A percentile compares a stretch with the other conserved stretches of the same genome.
Conservation (phyloP, 768 basidiomycete genomes). For the Nevesoporus exiguus region DNA sequence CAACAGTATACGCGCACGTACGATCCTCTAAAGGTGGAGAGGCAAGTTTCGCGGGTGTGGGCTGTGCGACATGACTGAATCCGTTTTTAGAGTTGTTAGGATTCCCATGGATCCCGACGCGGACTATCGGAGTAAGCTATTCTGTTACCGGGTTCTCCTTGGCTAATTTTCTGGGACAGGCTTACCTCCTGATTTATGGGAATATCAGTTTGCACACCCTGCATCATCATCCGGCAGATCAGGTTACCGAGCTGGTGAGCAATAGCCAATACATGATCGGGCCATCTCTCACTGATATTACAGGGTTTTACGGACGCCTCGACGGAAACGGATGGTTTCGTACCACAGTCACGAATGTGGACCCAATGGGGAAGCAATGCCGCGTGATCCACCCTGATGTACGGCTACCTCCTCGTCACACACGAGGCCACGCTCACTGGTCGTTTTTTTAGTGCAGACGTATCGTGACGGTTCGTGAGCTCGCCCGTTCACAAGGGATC, state of each 20-base stretch:
- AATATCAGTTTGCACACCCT: slow-evolving; percentile 63
- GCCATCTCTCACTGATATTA: slow-evolving; percentile 4
- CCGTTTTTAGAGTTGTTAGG: slow-evolving; percentile 46
- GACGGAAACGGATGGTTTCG: slow-evolving; percentile 55
- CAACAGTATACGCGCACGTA: slow-evolving; percentile 68
- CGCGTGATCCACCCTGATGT: slow-evolving; percentile 67
- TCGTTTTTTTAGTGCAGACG: slow-evolving; percentile 51
- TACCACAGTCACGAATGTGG: slow-evolving; percentile 76
- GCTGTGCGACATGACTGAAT: background rate
- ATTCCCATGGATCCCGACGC: slow-evolving; percentile 56
- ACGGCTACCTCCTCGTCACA: slow-evolving; percentile 19
- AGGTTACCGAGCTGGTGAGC: slow-evolving; percentile 50
- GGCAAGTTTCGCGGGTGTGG: slow-evolving; percentile 37
- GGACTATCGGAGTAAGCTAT: slow-evolving; percentile 58
- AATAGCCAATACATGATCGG: background rate
- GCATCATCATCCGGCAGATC: slow-evolving; percentile 50
- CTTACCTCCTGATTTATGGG: slow-evolving; percentile 42
- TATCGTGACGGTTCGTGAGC: slow-evolving; percentile 70
- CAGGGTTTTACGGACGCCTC: slow-evolving; percentile 60
- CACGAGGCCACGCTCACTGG: background rate
- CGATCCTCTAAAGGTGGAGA: slow-evolving; percentile 48
- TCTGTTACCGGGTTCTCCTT: background rate
- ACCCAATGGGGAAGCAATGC: slow-evolving; percentile 75
- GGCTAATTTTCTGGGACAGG: slow-evolving; percentile 4
- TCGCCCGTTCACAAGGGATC: slow-evolving; percentile 80